Evolutionary conservation across 2,329 filamentous ascomycete genomes (phyloP), one percentile per base, ranked within the genome.

Genomic region (Thermochaetoides dissita): DNA sequence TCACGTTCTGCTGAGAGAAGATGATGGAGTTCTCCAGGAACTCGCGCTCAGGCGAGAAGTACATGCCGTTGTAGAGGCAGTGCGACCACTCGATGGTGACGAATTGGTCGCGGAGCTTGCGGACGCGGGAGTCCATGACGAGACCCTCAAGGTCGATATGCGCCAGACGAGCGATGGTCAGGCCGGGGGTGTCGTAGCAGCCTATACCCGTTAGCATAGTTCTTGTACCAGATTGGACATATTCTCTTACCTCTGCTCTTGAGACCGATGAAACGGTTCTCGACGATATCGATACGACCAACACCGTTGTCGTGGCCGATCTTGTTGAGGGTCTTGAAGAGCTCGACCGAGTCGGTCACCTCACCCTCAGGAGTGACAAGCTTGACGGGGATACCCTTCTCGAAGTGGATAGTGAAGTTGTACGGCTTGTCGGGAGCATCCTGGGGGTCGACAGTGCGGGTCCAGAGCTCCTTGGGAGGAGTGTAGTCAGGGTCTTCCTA

Each of bases 271-370:
- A 63, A 65, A 41, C 84, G 74, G 67, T 84, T 83, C 57, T 86
- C 82, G 47, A 88, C 83, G 57, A 89, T 89, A 61, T 89, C 84
- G 51, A 89, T 80, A 55, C 84, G 71, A 55, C 84, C 84, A 51
- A 89, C 74, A 59, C 84, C 84, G 65, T 86, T 68, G 50, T 68
- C 71, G 59, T 75, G 72, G 50, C 75, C 84, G 49, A 89, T 79
- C 45, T 74, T 67, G 65, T 88, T 88, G 53, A 76, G 69, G 43
- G 74, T 70, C 47, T 76, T 67, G 69, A 89, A 89, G 44, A 89
- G 64, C 43, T 80, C 71, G n/a, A 93, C 67, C 17, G 78, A 72
- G 46, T 79, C 71, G 10, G 81, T 84, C 40, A 89, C 75, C 11
- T 82, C 72, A 44, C 81, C 78, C 41, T 85, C 74, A 1, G 81